A percentile compares a stretch with the other conserved stretches of the same genome.
Conservation (phyloP, 2,329 filamentous ascomycete species). For the Shiraia bambusicola region DNA sequence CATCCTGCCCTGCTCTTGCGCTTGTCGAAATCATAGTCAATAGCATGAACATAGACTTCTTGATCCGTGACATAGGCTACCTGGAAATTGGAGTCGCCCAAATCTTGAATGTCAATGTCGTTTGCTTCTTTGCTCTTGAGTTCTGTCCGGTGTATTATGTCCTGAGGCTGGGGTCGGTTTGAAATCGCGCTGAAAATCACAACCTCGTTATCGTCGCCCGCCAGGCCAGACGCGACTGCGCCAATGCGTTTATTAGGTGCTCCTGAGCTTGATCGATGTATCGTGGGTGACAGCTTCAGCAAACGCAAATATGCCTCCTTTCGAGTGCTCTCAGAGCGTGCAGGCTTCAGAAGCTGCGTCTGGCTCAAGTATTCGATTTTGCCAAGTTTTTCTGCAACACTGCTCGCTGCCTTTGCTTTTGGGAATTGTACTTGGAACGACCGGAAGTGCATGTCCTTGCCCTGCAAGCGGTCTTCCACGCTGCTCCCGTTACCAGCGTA, state of each 20-base stretch:
- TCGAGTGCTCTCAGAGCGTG: slow-evolving; percentile 43
- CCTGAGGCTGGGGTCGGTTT: slow-evolving; percentile 48
- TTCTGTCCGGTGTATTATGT: slow-evolving; percentile 57
- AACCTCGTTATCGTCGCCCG: slow-evolving; percentile 70
- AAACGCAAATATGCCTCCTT: slow-evolving; percentile 63
- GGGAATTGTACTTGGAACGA: slow-evolving; percentile 67
- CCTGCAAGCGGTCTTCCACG: slow-evolving; percentile 67
- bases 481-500: slow-evolving; percentile 78
- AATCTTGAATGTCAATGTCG: slow-evolving; percentile 70
- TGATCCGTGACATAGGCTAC: slow-evolving; percentile 78
- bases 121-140: slow-evolving; percentile 60
- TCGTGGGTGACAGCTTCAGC: slow-evolving; percentile 57
- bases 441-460: slow-evolving; percentile 82
- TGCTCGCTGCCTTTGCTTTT: slow-evolving; percentile 44
- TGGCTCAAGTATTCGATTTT: slow-evolving; percentile 53
- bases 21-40: slow-evolving; percentile 53
- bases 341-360: slow-evolving; percentile 53
- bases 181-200: slow-evolving; percentile 73
- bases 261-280: slow-evolving; percentile 45
- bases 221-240: slow-evolving; percentile 75
- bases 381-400: slow-evolving; percentile 31
- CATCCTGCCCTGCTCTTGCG: slow-evolving; percentile 41
- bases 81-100: slow-evolving; percentile 63
- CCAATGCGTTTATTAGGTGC: slow-evolving; percentile 65
- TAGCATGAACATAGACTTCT: slow-evolving; percentile 68